Evolutionary conservation across 73 alveolate genomes (phyloP).

Genomic region (Symbiodinium pilosum): DNA sequence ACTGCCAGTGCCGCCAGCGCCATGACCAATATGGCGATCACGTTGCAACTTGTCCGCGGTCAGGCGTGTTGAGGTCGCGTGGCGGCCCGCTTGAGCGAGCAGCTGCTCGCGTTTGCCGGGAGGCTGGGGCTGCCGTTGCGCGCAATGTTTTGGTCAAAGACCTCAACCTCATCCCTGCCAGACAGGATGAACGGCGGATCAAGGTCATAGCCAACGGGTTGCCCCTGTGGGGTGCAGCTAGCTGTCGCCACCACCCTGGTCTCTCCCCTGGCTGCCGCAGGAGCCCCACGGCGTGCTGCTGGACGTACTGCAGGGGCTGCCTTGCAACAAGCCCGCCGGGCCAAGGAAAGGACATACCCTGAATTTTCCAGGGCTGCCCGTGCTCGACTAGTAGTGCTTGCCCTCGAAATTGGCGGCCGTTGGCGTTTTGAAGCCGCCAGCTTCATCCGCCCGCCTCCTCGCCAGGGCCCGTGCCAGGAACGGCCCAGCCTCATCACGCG

Average conservation of each 20-base stretch:
- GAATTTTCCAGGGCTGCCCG: background rate
- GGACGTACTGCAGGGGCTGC: background rate
- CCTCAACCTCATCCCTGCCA: background rate
- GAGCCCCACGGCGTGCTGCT: background rate
- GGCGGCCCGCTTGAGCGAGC: constrained; percentile 2
- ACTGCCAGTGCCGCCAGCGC: background rate
- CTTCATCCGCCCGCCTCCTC: no score
- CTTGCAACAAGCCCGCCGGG: background rate
- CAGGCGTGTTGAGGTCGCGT: background rate
- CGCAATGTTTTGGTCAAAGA: background rate
- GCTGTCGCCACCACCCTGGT: background rate
- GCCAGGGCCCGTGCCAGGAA: no score
- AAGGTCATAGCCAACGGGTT: background rate
- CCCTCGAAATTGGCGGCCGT: background rate
- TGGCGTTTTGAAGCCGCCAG: background rate
- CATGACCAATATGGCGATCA: background rate
- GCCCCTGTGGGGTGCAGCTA: background rate
- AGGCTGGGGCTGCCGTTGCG: background rate
- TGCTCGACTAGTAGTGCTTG: background rate
- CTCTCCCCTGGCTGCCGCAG: background rate
- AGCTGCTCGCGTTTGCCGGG: background rate
- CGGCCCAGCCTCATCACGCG: no score
- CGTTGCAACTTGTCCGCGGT: background rate
- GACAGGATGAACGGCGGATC: background rate
- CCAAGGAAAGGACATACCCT: background rate